phyloP scores from a whole-genome alignment of 73 alveolate genomes.

The Stentor coeruleus region DNA sequence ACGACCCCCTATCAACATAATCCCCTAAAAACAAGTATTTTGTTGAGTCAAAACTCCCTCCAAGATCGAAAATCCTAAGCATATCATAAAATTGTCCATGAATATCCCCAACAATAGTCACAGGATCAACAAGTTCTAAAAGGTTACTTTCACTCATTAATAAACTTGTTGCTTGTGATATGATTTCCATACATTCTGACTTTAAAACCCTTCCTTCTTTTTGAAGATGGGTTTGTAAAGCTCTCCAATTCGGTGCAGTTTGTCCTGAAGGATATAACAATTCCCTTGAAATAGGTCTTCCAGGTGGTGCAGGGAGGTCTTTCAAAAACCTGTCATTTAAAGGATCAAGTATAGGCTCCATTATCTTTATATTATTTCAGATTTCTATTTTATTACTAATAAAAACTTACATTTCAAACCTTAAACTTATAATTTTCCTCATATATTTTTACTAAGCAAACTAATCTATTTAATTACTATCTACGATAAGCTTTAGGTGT shows the following conservation, averaged over 20 bases:
- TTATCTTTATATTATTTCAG: neutral
- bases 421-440: too few relatives aligned
- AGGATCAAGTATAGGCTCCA: constrained; percentile 45
- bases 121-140: constrained; percentile 56
- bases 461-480: neutral
- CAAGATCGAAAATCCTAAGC: constrained; percentile 90
- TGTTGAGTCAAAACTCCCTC: constrained; percentile 85
- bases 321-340: constrained; percentile 34
- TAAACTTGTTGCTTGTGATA: constrained; percentile 53
- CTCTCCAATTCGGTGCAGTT: neutral
- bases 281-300: constrained; percentile 31
- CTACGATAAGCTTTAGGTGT: neutral
- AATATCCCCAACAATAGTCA: constrained; percentile 90
- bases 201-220: neutral
- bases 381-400: too few relatives aligned
- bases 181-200: neutral
- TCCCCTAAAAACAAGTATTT: constrained; percentile 97
- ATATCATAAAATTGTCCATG: constrained; percentile 94
- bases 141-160: constrained; percentile 53
- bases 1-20: constrained; percentile 96
- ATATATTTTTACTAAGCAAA: neutral
- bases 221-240: neutral
- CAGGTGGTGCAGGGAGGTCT: constrained; percentile 50
- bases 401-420: too few relatives aligned
- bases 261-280: neutral